A percentile compares a stretch with the other conserved stretches of the same genome.
Conservation (phyloP, 352 stramenopile species). For the Pythium sp. region DNA sequence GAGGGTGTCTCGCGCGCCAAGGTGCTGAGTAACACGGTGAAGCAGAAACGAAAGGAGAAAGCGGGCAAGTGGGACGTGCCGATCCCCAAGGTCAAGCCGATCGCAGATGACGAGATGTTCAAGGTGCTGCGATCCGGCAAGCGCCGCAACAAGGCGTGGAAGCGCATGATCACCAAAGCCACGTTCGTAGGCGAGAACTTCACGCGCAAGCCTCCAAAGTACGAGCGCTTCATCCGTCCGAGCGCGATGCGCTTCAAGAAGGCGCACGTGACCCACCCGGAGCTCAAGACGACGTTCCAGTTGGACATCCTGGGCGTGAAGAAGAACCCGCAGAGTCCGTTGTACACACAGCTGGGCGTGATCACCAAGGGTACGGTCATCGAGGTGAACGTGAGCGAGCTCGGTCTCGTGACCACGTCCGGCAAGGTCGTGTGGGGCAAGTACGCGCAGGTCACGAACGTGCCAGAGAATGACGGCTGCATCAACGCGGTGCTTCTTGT, state of each 20-base stretch:
- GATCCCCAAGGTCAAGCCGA: conserved; percentile 97
- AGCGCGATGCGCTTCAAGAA: conserved; percentile 99
- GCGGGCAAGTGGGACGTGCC: conserved; percentile 99
- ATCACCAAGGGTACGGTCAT: conserved; percentile 99
- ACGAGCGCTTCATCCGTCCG: conserved; percentile 99
- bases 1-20: conserved; percentile 98
- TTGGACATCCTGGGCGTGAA: conserved; percentile 99
- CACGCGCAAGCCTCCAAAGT: conserved; percentile 99
- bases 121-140: conserved; percentile 96
- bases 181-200: conserved; percentile 98
- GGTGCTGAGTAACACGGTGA: conserved; percentile 99
- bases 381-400: conserved; percentile 98
- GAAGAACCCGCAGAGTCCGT: conserved; percentile 97
- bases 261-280: conserved; percentile 99
- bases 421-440: conserved; percentile 99
- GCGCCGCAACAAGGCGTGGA: conserved; percentile 96
- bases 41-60: conserved; percentile 99
- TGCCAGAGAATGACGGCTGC: conserved; percentile 99
- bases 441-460: conserved; percentile 99
- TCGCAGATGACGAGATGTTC: conserved; percentile 99
- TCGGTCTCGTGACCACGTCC: conserved; percentile 98
- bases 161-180: conserved; percentile 94
- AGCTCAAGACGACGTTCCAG: conserved; percentile 99
- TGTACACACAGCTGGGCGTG: conserved; percentile 98
- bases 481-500: conserved; percentile 99